phyloP scores from a whole-genome alignment of 805 yeast genomes.

The Candida boleticola region DNA sequence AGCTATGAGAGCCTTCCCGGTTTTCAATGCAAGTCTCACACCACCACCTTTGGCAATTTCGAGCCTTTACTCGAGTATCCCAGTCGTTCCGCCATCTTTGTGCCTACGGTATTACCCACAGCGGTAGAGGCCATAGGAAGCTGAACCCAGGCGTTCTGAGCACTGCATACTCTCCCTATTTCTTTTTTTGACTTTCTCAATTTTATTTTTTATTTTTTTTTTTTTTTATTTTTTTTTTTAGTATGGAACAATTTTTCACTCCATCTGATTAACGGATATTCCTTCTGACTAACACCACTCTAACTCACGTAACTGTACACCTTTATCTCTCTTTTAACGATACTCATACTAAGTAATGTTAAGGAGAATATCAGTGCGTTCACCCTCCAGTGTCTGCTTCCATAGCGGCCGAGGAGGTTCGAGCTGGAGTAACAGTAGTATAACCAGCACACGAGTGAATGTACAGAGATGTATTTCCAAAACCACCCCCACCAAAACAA shows the following conservation, averaged over 20 bases:
- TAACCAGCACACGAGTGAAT: background rate
- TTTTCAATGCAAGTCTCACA: no score
- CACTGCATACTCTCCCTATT: background rate
- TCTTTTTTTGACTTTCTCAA: background rate
- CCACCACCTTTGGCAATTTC: no score
- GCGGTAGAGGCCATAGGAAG: no score
- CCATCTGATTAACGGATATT: no score
- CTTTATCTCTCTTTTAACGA: no score
- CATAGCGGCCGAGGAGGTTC: constrained; percentile 1
- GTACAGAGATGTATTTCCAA: background rate
- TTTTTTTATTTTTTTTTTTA: background rate
- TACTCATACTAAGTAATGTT: background rate
- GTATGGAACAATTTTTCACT: background rate
- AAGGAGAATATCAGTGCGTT: background rate
- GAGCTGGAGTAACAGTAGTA: no score
- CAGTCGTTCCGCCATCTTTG: no score
- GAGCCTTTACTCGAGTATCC: no score
- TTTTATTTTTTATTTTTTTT: background rate
- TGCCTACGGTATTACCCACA: no score
- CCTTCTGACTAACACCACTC: no score
- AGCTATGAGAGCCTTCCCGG: no score
- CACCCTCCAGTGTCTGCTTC: background rate
- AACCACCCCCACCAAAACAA: background rate
- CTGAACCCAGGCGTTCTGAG: constrained; percentile 3
- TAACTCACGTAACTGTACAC: no score